Evolutionary conservation across 495 filamentous ascomycete species (phyloP).

Genomic region (Aspergillus leporis): DNA sequence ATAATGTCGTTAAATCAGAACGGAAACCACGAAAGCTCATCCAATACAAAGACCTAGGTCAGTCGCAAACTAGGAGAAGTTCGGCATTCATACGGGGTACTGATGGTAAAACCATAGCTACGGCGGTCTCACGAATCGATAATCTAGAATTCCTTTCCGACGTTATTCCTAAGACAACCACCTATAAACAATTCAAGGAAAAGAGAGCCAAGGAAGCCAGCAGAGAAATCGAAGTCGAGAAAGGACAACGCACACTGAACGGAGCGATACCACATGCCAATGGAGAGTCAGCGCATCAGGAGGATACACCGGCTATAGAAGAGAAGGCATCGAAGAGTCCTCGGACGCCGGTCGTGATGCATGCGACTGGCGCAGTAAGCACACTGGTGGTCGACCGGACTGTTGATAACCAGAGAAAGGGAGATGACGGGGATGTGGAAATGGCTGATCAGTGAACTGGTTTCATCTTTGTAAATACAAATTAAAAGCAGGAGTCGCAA

Average conservation of each 20-base stretch:
- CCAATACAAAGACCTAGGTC: constrained; percentile 93
- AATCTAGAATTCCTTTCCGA: constrained; percentile 95
- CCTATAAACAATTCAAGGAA: constrained; percentile 77
- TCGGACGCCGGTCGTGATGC: constrained; percentile 31
- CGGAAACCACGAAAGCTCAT: constrained; percentile 89
- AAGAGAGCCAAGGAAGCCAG: constrained; percentile 51
- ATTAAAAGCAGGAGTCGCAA: constrained; percentile 2
- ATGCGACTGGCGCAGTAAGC: constrained; percentile 30
- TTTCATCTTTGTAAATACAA: constrained; percentile 24
- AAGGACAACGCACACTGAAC: constrained; percentile 56
- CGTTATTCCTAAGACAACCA: constrained; percentile 80
- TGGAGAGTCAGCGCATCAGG: constrained; percentile 23
- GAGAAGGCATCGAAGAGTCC: constrained; percentile 28
- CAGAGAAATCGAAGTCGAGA: constrained; percentile 47
- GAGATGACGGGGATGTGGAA: constrained; percentile 43
- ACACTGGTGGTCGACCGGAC: constrained; percentile 42
- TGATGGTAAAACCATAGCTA: constrained; percentile 52
- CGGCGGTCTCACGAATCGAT: constrained; percentile 83
- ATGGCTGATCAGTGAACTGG: constrained; percentile 32
- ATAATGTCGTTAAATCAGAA: constrained; percentile 87
- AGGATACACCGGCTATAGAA: constrained; percentile 16
- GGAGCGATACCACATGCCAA: constrained; percentile 36
- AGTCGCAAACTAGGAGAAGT: constrained; percentile 3
- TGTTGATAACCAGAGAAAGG: constrained; percentile 21
- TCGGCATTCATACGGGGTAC: background rate